Evolutionary conservation across 768 basidiomycete genomes (phyloP), one percentile per base, ranked within the genome.

Genomic region (Suillus sp.): DNA sequence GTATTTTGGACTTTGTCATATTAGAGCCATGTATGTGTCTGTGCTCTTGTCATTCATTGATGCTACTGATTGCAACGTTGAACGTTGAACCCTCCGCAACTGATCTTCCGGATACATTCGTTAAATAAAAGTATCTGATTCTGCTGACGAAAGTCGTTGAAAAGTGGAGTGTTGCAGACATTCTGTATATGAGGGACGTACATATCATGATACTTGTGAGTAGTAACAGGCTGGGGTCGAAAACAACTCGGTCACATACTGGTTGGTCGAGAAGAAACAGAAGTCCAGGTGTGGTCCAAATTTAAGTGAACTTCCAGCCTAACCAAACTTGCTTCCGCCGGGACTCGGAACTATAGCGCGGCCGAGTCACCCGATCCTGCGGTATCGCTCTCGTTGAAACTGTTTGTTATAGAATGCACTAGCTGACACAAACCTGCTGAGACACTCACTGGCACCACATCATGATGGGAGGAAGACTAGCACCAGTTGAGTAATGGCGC

Each of bases 1-100:
- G n/a, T 13, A 4, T 9, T 57, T 53, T 32, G 30, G 51, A 53
- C 32, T 20, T 53, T 32, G 50, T 32, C 22, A 30, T 51, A 30
- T 53, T 53, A 20, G 32, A 34, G 20, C 51, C 5, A 20, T 32
- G 25, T 32, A 25, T 59, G 25, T 59, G 59, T 59, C 25, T 34
- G n/a, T 14, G 50, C 16, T 60, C 18, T 60, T 60, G 59, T 27
- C 51, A 10, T 22, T 32, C 59, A 6, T 60, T 55, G 3, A n/a
- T 59, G n/a, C 25, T 58, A 56, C 59, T 40, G 4, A 27, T 30
- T 22, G 4, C 13, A 22, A 22, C 45, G 45, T 47, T 22, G 45
- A 45, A 22, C 45, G 45, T 43, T 43, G 30, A 2, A 30, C 30
- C 30, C 32, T 34, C 32, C 1, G 32, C 10, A 1, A 20, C 25